These are phyloP conservation scores for Podaxis sp. DNA, from an alignment of 768 basidiomycete genomes.

Conservation along the genomic window DNA sequence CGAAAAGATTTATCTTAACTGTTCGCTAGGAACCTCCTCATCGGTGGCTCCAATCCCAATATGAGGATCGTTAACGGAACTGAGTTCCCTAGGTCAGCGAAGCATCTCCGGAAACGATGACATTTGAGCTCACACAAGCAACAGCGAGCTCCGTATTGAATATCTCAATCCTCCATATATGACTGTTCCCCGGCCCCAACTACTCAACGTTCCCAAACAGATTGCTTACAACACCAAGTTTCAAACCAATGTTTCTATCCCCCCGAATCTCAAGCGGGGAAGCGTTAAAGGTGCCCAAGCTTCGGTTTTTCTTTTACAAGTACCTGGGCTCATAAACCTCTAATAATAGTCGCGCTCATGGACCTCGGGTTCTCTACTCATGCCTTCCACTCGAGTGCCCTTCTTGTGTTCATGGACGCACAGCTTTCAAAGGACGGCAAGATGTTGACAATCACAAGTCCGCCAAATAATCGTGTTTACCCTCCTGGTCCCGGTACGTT, in stretches of 20 bases:
- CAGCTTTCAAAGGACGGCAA: slow-evolving; percentile 30
- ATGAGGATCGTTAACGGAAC: slow-evolving; percentile 26
- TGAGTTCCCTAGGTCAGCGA: slow-evolving; percentile 24
- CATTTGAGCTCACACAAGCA: neutral
- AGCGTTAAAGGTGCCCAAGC: slow-evolving; percentile 30
- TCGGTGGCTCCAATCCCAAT: slow-evolving; percentile 50
- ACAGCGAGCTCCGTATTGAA: slow-evolving; percentile 41
- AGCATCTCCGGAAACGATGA: neutral
- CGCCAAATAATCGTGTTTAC: slow-evolving; percentile 36
- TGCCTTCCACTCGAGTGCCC: slow-evolving; percentile 39
- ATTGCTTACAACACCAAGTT: slow-evolving; percentile 37
- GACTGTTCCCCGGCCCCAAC: slow-evolving; percentile 31
- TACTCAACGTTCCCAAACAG: slow-evolving; percentile 34
- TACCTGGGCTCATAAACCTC: neutral
- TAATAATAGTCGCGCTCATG: slow-evolving; percentile 33
- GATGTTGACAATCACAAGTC: slow-evolving; percentile 33
- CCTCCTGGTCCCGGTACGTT: slow-evolving; percentile 39
- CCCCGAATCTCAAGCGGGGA: slow-evolving; percentile 24
- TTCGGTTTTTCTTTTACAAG: no score
- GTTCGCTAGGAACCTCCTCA: slow-evolving; percentile 25
- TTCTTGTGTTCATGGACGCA: slow-evolving; percentile 36
- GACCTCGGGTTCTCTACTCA: slow-evolving; percentile 45
- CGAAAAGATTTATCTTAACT: neutral
- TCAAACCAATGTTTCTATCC: slow-evolving; percentile 32
- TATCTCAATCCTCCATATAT: slow-evolving; percentile 44